These are phyloP conservation scores for Tuber calosporum DNA, from an alignment of 495 filamentous ascomycete genomes.

Conservation along the genomic window DNA sequence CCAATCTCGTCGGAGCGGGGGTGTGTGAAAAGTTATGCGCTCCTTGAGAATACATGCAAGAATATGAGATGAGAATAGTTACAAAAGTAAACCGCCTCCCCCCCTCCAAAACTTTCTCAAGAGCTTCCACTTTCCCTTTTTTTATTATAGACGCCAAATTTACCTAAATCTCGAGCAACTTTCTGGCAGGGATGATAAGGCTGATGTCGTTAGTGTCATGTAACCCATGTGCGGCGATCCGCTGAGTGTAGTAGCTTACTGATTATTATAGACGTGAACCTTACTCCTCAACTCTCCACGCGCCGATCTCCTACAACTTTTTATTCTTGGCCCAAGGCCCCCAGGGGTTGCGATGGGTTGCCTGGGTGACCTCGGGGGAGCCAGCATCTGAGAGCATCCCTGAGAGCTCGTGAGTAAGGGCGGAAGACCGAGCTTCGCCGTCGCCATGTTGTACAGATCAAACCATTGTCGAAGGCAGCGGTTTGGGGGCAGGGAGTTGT, in stretches of 20 bases:
- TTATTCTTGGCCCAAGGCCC: constrained; percentile 12
- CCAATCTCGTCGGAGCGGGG: neutral
- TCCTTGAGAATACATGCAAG: neutral
- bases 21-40: neutral
- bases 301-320: constrained; percentile 18
- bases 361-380: neutral
- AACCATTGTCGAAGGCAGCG: neutral
- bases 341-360: neutral
- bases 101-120: neutral
- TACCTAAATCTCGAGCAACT: neutral
- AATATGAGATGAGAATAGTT: neutral
- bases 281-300: constrained; percentile 43
- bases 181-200: neutral
- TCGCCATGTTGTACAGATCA: neutral
- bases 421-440: constrained; percentile 2
- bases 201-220: neutral
- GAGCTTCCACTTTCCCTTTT: neutral
- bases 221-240: neutral
- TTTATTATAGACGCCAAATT: neutral
- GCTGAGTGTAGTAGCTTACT: neutral
- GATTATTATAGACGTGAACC: constrained; percentile 42
- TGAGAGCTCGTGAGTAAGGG: neutral
- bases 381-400: neutral
- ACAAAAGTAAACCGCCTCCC: neutral
- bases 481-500: constrained; percentile 10